phyloP scores from a whole-genome alignment of 2,329 filamentous ascomycete species.

The Tetracladium maxilliforme region DNA sequence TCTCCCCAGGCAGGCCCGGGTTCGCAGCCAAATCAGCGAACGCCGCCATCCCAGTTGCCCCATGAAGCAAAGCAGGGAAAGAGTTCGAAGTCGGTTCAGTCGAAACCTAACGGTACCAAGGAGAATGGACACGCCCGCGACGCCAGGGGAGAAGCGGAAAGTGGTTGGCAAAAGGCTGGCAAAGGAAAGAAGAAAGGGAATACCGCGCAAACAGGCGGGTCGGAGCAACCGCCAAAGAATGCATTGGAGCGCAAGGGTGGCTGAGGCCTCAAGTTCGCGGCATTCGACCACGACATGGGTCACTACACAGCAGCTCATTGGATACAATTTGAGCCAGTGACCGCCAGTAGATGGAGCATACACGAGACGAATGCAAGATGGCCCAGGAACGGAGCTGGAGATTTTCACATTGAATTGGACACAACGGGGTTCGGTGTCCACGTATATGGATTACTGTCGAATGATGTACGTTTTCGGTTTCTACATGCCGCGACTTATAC shows the following conservation, averaged over 20 bases:
- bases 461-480: no score
- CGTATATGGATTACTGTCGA: no score
- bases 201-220: constrained; percentile 14
- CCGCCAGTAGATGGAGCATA: no score
- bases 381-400: no score
- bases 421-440: no score
- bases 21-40: constrained; percentile 5
- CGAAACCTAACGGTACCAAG: constrained; percentile 10
- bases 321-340: no score
- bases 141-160: constrained; percentile 36
- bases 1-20: constrained; percentile 7
- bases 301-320: no score
- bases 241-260: constrained; percentile 49
- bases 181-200: constrained; percentile 34
- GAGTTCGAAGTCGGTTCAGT: constrained; percentile 14
- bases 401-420: no score
- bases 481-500: no score
- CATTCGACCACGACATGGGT: no score
- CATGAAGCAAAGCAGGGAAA: constrained; percentile 13
- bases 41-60: constrained; percentile 1
- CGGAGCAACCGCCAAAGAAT: constrained; percentile 40
- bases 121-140: constrained; percentile 38
- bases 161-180: constrained; percentile 41
- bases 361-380: no score
- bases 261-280: no score